phyloP scores from a whole-genome alignment of 352 stramenopile species.

The Phytopythium helicoides region DNA sequence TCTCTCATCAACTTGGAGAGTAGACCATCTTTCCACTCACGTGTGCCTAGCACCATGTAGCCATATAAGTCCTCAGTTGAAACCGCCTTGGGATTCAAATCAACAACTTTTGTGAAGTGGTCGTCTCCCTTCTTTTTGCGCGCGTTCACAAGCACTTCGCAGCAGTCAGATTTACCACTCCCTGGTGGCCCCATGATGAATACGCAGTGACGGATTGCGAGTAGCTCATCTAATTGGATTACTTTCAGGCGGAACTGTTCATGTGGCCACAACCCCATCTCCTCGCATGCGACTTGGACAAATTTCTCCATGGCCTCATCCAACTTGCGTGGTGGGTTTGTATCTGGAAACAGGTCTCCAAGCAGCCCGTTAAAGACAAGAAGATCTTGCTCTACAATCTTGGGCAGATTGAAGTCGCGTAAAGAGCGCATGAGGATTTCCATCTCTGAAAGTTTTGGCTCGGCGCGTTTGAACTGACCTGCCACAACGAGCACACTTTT shows the following conservation, averaged over 20 bases:
- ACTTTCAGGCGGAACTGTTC: constrained; percentile 93
- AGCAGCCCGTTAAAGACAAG: constrained; percentile 94
- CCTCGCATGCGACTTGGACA: constrained; percentile 88
- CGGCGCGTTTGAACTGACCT: constrained; percentile 90
- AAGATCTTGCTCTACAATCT: constrained; percentile 94
- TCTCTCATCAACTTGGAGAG: constrained; percentile 95
- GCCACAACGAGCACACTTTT: constrained; percentile 95
- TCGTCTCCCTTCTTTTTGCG: constrained; percentile 71
- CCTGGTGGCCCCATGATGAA: constrained; percentile 94
- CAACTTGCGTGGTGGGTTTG: constrained; percentile 86
- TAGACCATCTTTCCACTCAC: constrained; percentile 96
- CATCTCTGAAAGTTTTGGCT: constrained; percentile 91
- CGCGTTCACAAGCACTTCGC: constrained; percentile 86
- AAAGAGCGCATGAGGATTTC: constrained; percentile 93
- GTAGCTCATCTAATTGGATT: constrained; percentile 94
- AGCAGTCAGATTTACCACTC: constrained; percentile 93
- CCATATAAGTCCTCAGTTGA: constrained; percentile 97
- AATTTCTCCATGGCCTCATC: constrained; percentile 90
- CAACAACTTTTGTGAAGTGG: constrained; percentile 68
- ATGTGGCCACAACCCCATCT: constrained; percentile 88
- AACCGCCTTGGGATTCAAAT: constrained; percentile 95
- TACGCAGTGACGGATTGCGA: constrained; percentile 94
- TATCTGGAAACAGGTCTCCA: constrained; percentile 90
- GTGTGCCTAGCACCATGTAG: constrained; percentile 92
- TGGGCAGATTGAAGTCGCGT: constrained; percentile 95